phyloP scores from a whole-genome alignment of 495 filamentous ascomycete species.

The Choiromyces venosus region DNA sequence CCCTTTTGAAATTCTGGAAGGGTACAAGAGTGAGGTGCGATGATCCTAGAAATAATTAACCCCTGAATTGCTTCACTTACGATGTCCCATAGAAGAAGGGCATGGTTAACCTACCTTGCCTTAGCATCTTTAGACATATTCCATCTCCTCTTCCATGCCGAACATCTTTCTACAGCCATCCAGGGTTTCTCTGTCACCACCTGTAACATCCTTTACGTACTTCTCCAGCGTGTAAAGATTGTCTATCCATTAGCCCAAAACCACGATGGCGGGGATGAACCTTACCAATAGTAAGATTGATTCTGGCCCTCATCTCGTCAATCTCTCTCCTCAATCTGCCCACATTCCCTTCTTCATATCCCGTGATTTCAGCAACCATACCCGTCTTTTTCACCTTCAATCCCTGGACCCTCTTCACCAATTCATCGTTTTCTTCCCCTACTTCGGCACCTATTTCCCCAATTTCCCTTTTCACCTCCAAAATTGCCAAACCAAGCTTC shows the following conservation, averaged over 20 bases:
- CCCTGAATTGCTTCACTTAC: not conserved
- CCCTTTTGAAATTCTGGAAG: not conserved
- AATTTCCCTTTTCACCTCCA: constrained; percentile 47
- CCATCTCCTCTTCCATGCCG: constrained; percentile 37
- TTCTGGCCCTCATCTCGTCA: constrained; percentile 39
- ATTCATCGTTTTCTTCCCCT: constrained; percentile 43
- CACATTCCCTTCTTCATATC: constrained; percentile 49
- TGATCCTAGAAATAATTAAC: not conserved
- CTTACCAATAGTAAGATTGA: constrained; percentile 33
- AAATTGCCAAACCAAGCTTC: constrained; percentile 44
- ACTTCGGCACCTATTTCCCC: constrained; percentile 43
- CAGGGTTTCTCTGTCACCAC: constrained; percentile 52
- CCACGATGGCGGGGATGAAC: not conserved
- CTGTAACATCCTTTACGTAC: constrained; percentile 51
- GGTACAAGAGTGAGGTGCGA: not conserved
- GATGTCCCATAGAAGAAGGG: not conserved
- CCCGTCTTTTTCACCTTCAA: constrained; percentile 51
- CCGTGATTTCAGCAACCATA: constrained; percentile 51
- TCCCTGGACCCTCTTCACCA: constrained; percentile 46
- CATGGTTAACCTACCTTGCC: not conserved
- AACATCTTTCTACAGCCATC: constrained; percentile 51
- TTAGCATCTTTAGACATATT: constrained; percentile 26
- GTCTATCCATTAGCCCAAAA: constrained; percentile 50
- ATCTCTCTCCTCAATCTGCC: constrained; percentile 49
- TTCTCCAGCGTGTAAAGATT: constrained; percentile 62